These are phyloP conservation scores for Aspergillus sp. DNA, from an alignment of 2,329 filamentous ascomycete species.

Conservation along the genomic window DNA sequence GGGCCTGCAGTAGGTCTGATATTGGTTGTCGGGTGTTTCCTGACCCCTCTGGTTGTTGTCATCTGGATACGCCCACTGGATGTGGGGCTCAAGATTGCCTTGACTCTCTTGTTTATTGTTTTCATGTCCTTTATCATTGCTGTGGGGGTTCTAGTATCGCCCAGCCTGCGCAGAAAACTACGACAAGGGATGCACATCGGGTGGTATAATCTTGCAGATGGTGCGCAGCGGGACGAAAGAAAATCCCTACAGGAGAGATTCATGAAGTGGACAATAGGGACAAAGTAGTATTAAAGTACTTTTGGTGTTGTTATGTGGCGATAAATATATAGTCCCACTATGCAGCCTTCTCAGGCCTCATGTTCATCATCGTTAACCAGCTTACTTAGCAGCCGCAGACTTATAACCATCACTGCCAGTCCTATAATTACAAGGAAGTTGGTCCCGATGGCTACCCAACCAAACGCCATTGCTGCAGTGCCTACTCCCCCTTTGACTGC, in stretches of 20 bases:
- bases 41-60: not conserved
- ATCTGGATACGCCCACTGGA: not conserved
- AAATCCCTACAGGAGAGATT: not conserved
- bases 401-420: not conserved
- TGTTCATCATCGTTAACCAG: not conserved
- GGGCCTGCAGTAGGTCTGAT: not conserved
- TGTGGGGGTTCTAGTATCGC: not conserved
- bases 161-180: not conserved
- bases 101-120: not conserved
- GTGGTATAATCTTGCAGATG: not conserved
- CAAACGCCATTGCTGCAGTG: not conserved
- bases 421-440: not conserved
- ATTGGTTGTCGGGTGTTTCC: not conserved
- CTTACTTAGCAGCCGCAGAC: not conserved
- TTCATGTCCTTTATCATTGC: not conserved
- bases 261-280: not conserved
- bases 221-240: not conserved
- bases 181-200: not conserved
- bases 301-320: no score
- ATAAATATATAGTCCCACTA: no score
- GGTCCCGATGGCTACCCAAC: not conserved
- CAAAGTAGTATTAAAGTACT: no score
- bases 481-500: not conserved
- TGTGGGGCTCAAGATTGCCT: not conserved
- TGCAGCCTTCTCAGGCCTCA: not conserved